Conservation (phyloP, 192 early-diverging fungal genomes). For the Coemansia sp. region DNA sequence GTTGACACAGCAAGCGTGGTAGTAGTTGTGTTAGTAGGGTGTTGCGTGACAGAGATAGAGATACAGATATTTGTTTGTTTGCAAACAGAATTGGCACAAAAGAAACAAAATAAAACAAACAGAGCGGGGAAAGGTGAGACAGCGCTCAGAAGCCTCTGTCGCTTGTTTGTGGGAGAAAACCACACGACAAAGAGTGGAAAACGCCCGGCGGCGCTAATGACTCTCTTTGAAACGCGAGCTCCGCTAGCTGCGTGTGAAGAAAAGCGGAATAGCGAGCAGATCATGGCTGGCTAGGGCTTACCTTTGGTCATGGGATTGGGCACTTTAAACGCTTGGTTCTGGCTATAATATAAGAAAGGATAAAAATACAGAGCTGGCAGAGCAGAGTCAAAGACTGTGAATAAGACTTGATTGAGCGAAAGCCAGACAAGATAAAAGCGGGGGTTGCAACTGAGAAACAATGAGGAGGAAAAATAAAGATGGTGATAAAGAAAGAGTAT, state of each 20-base stretch:
- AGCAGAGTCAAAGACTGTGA: too few species aligned
- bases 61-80: neutral
- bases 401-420: too few species aligned
- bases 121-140: too few species aligned
- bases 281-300: neutral
- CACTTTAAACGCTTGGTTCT: neutral
- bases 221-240: neutral
- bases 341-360: neutral
- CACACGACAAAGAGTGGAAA: neutral
- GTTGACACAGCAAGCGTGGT: neutral
- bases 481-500: neutral
- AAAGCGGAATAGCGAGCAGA: neutral
- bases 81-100: neutral
- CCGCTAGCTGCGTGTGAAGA: neutral
- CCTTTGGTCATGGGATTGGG: constrained; percentile 6
- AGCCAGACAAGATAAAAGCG: neutral
- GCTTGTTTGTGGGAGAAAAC: too few species aligned
- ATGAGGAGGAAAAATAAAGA: neutral
- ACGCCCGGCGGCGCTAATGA: too few species aligned
- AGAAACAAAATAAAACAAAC: too few species aligned
- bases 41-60: neutral
- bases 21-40: neutral
- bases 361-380: neutral
- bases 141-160: too few species aligned
- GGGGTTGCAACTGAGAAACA: neutral